Evolutionary conservation across 352 stramenopile genomes (phyloP), one percentile per base, ranked within the genome.

Genomic region (Pythium aphanidermatum): DNA sequence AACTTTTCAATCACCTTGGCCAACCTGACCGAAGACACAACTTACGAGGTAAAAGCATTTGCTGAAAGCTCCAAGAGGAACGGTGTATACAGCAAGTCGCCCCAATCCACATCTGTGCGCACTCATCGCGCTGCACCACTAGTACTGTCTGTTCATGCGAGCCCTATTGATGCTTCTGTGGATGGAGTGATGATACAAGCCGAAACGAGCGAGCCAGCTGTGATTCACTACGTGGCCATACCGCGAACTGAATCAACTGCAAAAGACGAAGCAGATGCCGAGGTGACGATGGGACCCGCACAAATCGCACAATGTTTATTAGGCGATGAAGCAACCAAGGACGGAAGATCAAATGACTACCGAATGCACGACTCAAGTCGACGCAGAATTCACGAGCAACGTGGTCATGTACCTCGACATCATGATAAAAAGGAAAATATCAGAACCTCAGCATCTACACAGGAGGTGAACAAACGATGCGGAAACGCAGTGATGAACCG

Each of bases 21-120:
- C 2, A 86, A 87, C 43, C 52, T 92, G n/a, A 74, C 55, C 11
- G 58, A 81, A 56, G 59, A 82, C 46, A 67, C 51, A 0, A n/a
- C 36, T 12, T 83, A 82, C 25, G 28, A 36, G 4, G 43, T 84
- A 5, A 58, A 56, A 30, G 21, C 88, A 21, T 85, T 74, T 24
- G 63, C 80, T 8, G 74, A 83, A 49, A 92, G 73, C 47, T 48
- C 40, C 3, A 42, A 45, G n/a, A 67, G 65, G 25, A 86, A 83
- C 29, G 61, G 62, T 5, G 79, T 92, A 3, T 43, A 70, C 13
- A 86, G 76, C 40, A 26, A 33, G n/a, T 49, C 23, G 16, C 70
- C 56, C 2, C 37, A 30, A 5, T 16, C 44, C 4, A 9, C 34
- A 0, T 13, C 17, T 12, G 70, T 83, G 4, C 52, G 44, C 47